Evolutionary conservation across 169 alveolate genomes (phyloP).

Genomic region (Eimeria sp.): DNA sequence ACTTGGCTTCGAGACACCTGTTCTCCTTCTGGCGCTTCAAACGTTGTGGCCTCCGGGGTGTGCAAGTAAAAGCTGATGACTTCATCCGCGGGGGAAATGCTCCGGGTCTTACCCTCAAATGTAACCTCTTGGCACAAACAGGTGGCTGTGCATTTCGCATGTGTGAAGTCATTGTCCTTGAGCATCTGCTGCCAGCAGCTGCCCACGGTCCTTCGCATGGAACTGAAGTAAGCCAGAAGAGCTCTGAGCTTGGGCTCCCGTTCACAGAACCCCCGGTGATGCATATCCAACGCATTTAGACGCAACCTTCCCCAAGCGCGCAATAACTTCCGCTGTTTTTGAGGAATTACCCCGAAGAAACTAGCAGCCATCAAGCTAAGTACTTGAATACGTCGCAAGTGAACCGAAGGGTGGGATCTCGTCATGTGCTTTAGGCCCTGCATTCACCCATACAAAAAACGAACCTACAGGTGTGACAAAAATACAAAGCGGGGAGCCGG

Average conservation of each 20-base stretch:
- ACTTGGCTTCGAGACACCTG: slow-evolving; percentile 13
- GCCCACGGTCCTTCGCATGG: slow-evolving; percentile 36
- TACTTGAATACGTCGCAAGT: slow-evolving; percentile 63
- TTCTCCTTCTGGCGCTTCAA: neutral
- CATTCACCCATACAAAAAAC: neutral
- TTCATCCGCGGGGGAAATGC: slow-evolving; percentile 37
- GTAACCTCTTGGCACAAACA: slow-evolving; percentile 7
- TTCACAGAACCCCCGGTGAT: slow-evolving; percentile 63
- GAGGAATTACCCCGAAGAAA: slow-evolving; percentile 63
- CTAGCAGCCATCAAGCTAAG: slow-evolving; percentile 58
- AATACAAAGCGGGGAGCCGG: neutral
- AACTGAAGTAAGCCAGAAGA: slow-evolving; percentile 24
- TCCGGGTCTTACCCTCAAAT: neutral
- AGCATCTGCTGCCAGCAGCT: slow-evolving; percentile 77
- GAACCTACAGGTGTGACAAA: neutral
- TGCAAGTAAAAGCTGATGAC: slow-evolving; percentile 51
- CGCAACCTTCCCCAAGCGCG: neutral
- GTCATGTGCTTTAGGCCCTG: slow-evolving; percentile 69
- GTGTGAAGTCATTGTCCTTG: neutral
- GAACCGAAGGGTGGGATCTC: neutral
- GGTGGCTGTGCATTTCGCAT: slow-evolving; percentile 8
- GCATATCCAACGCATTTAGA: slow-evolving; percentile 65
- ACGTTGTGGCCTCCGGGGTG: slow-evolving; percentile 6
- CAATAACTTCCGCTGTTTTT: slow-evolving; percentile 45
- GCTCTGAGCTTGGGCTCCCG: slow-evolving; percentile 43